Conservation (phyloP, 2,329 filamentous ascomycete genomes). For the Cladosporium sphaerospermum region DNA sequence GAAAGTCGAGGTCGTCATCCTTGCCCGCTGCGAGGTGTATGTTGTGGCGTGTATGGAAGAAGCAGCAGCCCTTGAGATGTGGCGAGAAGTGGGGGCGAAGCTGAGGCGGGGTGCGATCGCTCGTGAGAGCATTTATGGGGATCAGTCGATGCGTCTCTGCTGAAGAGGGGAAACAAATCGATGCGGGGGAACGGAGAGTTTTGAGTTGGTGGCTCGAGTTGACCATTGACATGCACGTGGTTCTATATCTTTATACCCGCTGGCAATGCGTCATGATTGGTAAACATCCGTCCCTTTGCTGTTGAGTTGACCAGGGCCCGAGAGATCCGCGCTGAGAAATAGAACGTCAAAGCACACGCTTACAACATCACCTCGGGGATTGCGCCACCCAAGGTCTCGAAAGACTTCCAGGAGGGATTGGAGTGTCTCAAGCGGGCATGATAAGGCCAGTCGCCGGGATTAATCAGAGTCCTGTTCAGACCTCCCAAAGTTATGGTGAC, state of each 20-base stretch:
- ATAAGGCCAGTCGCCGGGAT: too few relatives aligned
- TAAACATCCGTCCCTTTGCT: constrained; percentile 6
- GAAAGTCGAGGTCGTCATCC: constrained; percentile 55
- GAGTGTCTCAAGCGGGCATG: too few relatives aligned
- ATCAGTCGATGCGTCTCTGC: background rate
- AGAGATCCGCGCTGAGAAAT: too few relatives aligned
- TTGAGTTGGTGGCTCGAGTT: background rate
- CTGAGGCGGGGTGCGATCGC: constrained; percentile 2
- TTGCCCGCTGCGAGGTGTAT: constrained; percentile 21
- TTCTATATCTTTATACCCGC: background rate
- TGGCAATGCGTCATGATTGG: constrained; percentile 5
- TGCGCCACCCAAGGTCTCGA: too few relatives aligned
- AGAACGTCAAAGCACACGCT: too few relatives aligned
- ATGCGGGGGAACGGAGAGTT: constrained; percentile 3
- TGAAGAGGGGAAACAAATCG: background rate
- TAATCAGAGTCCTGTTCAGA: too few relatives aligned
- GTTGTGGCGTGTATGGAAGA: background rate
- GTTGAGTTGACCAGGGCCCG: background rate
- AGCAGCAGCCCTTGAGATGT: background rate
- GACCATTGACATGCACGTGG: background rate
- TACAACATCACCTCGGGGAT: too few relatives aligned
- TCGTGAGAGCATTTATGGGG: constrained; percentile 7
- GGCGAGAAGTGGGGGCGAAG: constrained; percentile 7
- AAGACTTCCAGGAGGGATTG: too few relatives aligned
- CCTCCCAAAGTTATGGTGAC: too few relatives aligned